Evolutionary conservation across 2,329 filamentous ascomycete genomes (phyloP), one percentile per base, ranked within the genome.

Genomic region (Colletotrichum sp.): DNA sequence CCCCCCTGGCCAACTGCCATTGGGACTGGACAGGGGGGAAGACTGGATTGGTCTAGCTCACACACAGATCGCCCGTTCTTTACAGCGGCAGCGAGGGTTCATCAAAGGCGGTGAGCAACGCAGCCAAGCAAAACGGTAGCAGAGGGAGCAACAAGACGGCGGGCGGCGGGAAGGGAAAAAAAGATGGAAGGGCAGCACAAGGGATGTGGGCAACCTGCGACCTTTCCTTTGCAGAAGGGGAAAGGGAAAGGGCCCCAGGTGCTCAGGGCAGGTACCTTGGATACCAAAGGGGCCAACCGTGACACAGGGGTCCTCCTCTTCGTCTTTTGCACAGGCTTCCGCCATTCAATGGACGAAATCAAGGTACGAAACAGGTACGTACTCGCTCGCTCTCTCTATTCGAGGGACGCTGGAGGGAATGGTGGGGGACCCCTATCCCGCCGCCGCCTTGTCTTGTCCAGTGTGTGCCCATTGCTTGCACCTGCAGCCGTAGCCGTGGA

Each of bases 51-150:
- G 59, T 36, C 30, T 62, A 32, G 32, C 32, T 36, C 59, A 36
- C 30, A 63, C 59, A 63, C 30, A 63, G 34, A 63, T 63, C 34
- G 62, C 24, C 36, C 34, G 62, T 34, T 34, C 36, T 16, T 38
- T n/a, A 48, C 28, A 13, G 8, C 36, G 26, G 16, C 21, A 30
- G 34, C 34, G 30, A 30, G 18, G 26, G 59, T 32, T 38, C 62
- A 55, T 75, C 69, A 55, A 75, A 69, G 63, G 73, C 73, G 73
- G 73, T 75, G 73, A 75, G 26, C 36, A 43, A 65, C 36, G 32
- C n/a, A 48, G 28, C 14, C 10, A 58, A 30, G 68, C 43, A 26
- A 65, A 24, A 58, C 38, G 28, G 16, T 26, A 71, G 30, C 16
- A n/a, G 38, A 43, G 38, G 38, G 30, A 24, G 69, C 21, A 43